Percentiles rank a stretch among this genome's conserved stretches.
Evolutionary conservation across 768 basidiomycete species (phyloP).

Genomic region (Auriscalpium orientale): DNA sequence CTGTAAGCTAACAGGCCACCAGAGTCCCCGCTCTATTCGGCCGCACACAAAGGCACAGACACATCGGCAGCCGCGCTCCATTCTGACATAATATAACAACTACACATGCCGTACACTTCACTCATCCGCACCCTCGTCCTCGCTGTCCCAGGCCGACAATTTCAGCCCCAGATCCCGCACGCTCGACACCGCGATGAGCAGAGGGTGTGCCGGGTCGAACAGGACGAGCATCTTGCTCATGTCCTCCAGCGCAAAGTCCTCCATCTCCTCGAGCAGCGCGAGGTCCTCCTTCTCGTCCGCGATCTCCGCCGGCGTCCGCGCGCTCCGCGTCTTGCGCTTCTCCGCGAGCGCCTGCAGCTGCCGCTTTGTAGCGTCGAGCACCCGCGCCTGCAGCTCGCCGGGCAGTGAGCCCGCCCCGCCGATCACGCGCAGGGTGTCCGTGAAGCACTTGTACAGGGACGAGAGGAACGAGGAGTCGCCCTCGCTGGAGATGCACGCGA

Average conservation of each 20-base stretch:
- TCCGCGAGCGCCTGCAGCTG: constrained; percentile 68
- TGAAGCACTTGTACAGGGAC: constrained; percentile 66
- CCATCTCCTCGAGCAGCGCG: constrained; percentile 71
- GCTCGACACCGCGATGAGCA: constrained; percentile 63
- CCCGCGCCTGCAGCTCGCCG: constrained; percentile 41
- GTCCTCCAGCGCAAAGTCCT: constrained; percentile 75
- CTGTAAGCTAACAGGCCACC: too few relatives aligned
- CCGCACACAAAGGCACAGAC: too few relatives aligned
- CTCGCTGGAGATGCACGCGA: constrained; percentile 58
- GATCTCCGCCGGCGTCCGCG: constrained; percentile 24
- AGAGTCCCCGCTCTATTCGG: too few relatives aligned
- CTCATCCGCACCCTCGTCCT: constrained; percentile 7
- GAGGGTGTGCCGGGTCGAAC: constrained; percentile 53
- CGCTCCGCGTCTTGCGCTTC: constrained; percentile 47
- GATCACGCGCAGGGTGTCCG: constrained; percentile 52
- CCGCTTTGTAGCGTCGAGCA: constrained; percentile 64
- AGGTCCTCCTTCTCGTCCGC: constrained; percentile 62
- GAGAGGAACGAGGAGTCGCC: constrained; percentile 70
- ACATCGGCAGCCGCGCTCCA: too few relatives aligned
- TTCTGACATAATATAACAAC: too few relatives aligned
- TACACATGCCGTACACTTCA: background rate
- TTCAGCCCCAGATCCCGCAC: constrained; percentile 60
- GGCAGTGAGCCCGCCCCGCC: constrained; percentile 48
- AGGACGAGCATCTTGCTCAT: constrained; percentile 56
- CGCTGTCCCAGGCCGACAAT: constrained; percentile 25